These are phyloP conservation scores for Prunus kanzakura DNA, from an alignment of 306 rosid genomes.

Conservation along the genomic window DNA sequence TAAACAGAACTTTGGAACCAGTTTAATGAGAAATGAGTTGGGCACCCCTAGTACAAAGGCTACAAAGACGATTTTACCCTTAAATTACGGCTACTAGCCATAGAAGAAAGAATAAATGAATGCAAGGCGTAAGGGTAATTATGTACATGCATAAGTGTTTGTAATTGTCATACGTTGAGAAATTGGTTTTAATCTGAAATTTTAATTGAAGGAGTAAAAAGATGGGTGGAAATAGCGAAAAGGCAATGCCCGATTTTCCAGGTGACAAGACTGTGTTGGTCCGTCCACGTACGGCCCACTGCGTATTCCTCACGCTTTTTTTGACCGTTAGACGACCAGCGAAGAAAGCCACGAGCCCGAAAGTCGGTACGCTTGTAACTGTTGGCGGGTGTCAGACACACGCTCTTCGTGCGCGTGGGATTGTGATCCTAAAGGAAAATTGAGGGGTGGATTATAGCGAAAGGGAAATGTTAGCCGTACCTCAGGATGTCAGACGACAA, in stretches of 20 bases:
- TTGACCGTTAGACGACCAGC: conserved; percentile 6
- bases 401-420: not conserved
- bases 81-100: too few species aligned
- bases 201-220: not conserved
- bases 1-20: not conserved
- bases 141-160: not conserved
- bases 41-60: not conserved
- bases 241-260: not conserved
- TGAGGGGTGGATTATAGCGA: not conserved
- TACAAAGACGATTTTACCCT: conserved; percentile 10
- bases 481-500: conserved; percentile 4
- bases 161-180: not conserved
- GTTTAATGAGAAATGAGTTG: not conserved
- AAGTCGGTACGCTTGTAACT: not conserved
- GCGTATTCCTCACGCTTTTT: not conserved
- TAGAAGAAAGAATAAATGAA: not conserved
- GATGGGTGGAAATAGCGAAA: not conserved
- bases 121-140: not conserved
- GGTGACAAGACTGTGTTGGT: not conserved
- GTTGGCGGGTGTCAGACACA: not conserved
- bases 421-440: not conserved
- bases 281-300: not conserved
- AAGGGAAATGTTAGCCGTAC: conserved; percentile 5
- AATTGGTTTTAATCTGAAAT: not conserved
- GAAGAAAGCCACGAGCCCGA: not conserved